Evolutionary conservation across 176 grass and related monocot species (phyloP), one percentile per base, ranked within the genome.

Genomic region (Dactylis glomerata): DNA sequence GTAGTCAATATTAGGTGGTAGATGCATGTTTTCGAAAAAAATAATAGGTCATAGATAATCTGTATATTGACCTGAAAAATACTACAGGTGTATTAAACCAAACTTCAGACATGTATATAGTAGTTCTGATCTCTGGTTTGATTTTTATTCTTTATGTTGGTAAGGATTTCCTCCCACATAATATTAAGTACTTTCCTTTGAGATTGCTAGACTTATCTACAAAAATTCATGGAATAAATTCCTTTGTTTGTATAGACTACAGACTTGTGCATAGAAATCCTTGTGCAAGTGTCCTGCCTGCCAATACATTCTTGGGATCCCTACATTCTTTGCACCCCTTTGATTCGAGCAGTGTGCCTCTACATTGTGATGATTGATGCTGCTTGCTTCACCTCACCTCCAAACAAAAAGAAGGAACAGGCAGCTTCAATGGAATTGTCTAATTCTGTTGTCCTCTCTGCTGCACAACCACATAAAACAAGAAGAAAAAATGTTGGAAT

Each of bases 331-430:
- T 82, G 50, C 31, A 54, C n/a, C 58, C 58, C 27, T 33, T 45
- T 75, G 75, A 80, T 87, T 80, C 73, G 49, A 90, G 83, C 70
- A 83, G 72, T 82, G 50, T 77, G 37, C 45, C 62, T 86, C 77
- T 33, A 82, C 59, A 91, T 79, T 80, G 47, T 65, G 75, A 80
- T 69, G 81, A 86, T 75, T 83, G 75, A 57, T 50, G 81, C 84
- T 87, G 84, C 74, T 79, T 73, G 24, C 66, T 38, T 79, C 58
- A 5, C 52, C 63, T 65, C 87, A 87, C 75, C 68, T 84, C 76
- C 89, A 87, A 87, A 91, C 89, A 91, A 84, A 84, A 84, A 84
- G 85, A 91, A 84, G 85, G 42, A 84, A 87, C 89, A 91, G 42
- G 75, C 47, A 91, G 61, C 68, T 84, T 80, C 89, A 91, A 87